Conservation (phyloP, 768 basidiomycete species). For the Xerocomellus intermedius region DNA sequence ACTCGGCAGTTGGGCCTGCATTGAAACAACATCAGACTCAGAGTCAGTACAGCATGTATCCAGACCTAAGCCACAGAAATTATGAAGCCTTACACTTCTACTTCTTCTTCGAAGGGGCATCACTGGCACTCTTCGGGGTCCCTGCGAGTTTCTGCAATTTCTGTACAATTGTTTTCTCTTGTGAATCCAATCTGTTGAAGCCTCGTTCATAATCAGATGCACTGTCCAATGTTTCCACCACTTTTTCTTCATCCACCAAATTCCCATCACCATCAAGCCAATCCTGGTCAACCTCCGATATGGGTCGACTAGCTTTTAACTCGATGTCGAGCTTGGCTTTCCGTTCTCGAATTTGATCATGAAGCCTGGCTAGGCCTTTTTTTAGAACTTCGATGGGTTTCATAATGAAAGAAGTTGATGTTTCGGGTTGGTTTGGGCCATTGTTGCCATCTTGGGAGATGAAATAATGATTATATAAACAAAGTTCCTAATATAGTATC, state of each 20-base stretch:
- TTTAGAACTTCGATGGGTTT: constrained; percentile 3
- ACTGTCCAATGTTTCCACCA: not conserved
- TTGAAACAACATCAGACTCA: too few species aligned
- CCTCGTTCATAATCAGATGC: constrained; percentile 11
- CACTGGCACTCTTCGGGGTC: not conserved
- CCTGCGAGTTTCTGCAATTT: not conserved
- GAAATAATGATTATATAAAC: constrained; percentile 1
- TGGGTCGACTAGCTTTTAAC: constrained; percentile 3
- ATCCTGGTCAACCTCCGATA: constrained; percentile 16
- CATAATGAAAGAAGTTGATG: constrained; percentile 9
- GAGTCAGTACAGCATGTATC: too few species aligned
- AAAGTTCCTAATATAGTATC: not conserved
- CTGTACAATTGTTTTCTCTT: not conserved
- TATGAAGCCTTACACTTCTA: not conserved
- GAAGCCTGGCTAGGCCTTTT: not conserved
- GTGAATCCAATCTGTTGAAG: not conserved
- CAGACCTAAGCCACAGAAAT: not conserved
- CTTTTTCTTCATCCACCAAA: not conserved
- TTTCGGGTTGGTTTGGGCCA: not conserved
- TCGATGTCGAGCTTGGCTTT: constrained; percentile 6
- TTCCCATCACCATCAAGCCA: constrained; percentile 18
- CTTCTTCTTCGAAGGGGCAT: not conserved
- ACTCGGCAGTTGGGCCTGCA: too few species aligned
- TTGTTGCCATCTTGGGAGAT: not conserved
- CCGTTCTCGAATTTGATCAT: constrained; percentile 4